A percentile compares a stretch with the other conserved stretches of the same genome.
These are phyloP conservation scores for Basidiobolus heterosporus DNA, from an alignment of 371 early-diverging fungal genomes.

Conservation along the genomic window DNA sequence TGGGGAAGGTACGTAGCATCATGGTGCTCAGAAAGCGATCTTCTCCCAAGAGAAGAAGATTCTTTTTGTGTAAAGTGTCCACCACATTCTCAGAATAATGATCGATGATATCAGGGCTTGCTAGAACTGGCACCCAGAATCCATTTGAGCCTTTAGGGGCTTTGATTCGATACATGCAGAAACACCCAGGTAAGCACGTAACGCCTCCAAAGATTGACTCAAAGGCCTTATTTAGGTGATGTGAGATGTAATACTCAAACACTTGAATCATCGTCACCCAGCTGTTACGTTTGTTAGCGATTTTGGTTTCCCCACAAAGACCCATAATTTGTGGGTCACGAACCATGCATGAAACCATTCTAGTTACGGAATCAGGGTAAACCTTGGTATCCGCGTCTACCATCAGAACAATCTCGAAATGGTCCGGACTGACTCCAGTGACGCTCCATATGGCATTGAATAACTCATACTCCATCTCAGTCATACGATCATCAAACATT, in stretches of 20 bases:
- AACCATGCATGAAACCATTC: conserved; percentile 43
- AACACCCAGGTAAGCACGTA: conserved; percentile 95
- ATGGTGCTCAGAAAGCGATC: conserved; percentile 96
- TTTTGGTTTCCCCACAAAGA: conserved; percentile 51
- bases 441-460: conserved; percentile 44
- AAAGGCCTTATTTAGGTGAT: conserved; percentile 84
- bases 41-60: conserved; percentile 92
- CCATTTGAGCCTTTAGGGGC: conserved; percentile 57
- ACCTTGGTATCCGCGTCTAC: conserved; percentile 59
- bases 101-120: conserved; percentile 84
- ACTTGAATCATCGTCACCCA: conserved; percentile 19
- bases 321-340: conserved; percentile 50
- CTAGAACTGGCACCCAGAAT: conserved; percentile 79
- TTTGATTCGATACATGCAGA: conserved; percentile 89
- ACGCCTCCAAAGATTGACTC: conserved; percentile 92
- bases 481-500: conserved; percentile 58
- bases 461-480: conserved; percentile 58
- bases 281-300: conserved; percentile 42
- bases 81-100: conserved; percentile 92
- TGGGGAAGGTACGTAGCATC: conserved; percentile 92
- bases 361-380: conserved; percentile 34
- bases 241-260: conserved; percentile 93
- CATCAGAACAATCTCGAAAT: conserved; percentile 56
- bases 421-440: conserved; percentile 38
- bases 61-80: conserved; percentile 97